Conservation (phyloP, 352 stramenopile species). For the Phytophthora fragariae region DNA sequence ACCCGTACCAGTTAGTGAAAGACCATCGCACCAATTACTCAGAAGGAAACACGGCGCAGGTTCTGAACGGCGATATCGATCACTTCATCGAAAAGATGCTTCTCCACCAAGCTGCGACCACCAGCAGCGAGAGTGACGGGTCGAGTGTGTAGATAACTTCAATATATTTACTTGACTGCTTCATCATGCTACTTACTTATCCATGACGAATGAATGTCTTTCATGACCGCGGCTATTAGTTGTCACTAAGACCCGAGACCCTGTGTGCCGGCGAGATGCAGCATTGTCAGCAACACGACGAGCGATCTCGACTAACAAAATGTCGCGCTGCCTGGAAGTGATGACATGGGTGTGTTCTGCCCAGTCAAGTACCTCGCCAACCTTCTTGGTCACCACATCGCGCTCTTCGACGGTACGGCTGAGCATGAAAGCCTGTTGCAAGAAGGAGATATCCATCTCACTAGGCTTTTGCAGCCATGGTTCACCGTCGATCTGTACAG, state of each 20-base stretch:
- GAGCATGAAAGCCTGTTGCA: conserved; percentile 89
- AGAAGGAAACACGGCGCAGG: conserved; percentile 83
- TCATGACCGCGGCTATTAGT: conserved; percentile 27
- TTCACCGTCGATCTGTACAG: conserved; percentile 96
- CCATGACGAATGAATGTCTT: conserved; percentile 41
- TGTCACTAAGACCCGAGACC: conserved; percentile 25
- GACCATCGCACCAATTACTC: conserved; percentile 94
- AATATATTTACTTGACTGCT: conserved; percentile 27
- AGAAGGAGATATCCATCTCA: conserved; percentile 83
- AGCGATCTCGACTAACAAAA: conserved; percentile 77
- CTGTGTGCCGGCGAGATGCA: conserved; percentile 24
- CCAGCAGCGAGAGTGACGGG: not conserved
- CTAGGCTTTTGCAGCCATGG: conserved; percentile 92
- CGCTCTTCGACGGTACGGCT: conserved; percentile 77
- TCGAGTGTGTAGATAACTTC: conserved; percentile 19
- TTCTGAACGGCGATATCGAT: conserved; percentile 93
- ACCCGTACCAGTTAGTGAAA: conserved; percentile 99
- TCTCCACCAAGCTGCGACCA: conserved; percentile 41
- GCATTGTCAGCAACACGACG: conserved; percentile 63
- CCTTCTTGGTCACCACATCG: conserved; percentile 80
- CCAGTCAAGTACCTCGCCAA: conserved; percentile 87
- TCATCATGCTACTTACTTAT: conserved; percentile 27
- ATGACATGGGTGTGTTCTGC: conserved; percentile 81
- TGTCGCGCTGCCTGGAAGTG: conserved; percentile 69
- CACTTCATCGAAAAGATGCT: conserved; percentile 84